Percentiles rank a stretch among this genome's conserved stretches.
These are phyloP conservation scores for Lasiodiplodia hormozganensis DNA, from an alignment of 2,329 filamentous ascomycete genomes.

Conservation along the genomic window DNA sequence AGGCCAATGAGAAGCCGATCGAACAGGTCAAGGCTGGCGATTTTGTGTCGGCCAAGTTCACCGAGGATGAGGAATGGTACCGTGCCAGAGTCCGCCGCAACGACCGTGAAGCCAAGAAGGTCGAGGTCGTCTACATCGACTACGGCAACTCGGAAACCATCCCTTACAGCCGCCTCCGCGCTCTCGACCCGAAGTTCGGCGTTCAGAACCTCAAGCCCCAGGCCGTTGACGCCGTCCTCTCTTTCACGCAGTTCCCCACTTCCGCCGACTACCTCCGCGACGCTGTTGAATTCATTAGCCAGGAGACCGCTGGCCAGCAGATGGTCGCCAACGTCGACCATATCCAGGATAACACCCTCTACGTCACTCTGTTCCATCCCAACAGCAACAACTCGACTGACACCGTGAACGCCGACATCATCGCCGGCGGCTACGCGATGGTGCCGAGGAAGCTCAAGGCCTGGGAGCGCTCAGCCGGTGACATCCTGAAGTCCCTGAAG, in stretches of 20 bases:
- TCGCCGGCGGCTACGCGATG: conserved; percentile 85
- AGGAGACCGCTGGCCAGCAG: conserved; percentile 75
- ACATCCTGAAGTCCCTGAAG: conserved; percentile 74
- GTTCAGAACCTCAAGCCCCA: conserved; percentile 78
- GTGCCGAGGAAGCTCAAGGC: conserved; percentile 89
- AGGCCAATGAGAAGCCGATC: conserved; percentile 77
- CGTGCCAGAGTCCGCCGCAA: conserved; percentile 89
- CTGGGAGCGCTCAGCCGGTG: conserved; percentile 81
- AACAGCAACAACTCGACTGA: conserved; percentile 69
- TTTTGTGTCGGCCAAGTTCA: conserved; percentile 89
- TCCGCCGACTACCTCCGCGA: conserved; percentile 84
- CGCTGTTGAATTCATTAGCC: conserved; percentile 75
- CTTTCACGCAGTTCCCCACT: conserved; percentile 86
- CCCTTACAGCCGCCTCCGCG: conserved; percentile 81
- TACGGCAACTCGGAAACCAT: conserved; percentile 94
- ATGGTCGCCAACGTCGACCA: conserved; percentile 92
- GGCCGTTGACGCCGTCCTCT: conserved; percentile 84
- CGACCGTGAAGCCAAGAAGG: conserved; percentile 83
- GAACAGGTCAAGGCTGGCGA: conserved; percentile 88
- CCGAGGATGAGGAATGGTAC: conserved; percentile 91
- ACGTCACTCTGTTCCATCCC: conserved; percentile 87
- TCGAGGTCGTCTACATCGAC: conserved; percentile 93
- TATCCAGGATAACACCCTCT: conserved; percentile 79
- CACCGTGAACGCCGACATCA: conserved; percentile 88
- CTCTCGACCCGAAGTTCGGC: conserved; percentile 84